Evolutionary conservation across 805 yeast genomes (phyloP).

Genomic region (Teunomyces panamensis): DNA sequence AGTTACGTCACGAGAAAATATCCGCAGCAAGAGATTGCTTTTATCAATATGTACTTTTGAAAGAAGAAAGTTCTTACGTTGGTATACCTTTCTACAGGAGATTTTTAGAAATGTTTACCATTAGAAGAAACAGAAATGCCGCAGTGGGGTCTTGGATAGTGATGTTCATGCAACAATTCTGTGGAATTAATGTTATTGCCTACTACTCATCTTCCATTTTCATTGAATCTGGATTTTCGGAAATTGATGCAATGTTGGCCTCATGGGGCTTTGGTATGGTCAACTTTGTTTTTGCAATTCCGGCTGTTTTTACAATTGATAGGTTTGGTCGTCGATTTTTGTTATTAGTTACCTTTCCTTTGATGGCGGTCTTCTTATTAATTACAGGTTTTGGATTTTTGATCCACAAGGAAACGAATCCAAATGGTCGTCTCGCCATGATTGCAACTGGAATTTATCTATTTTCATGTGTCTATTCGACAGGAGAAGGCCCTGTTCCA

Average conservation of each 20-base stretch:
- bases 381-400: constrained; percentile 71
- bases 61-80: constrained; percentile 57
- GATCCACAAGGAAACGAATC: constrained; percentile 45
- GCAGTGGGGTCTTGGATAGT: constrained; percentile 76
- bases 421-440: constrained; percentile 59
- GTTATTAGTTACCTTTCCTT: constrained; percentile 58
- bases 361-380: constrained; percentile 58
- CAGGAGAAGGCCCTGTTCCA: constrained; percentile 89
- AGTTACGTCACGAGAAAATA: constrained; percentile 45
- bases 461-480: constrained; percentile 70
- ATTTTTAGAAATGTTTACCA: constrained; percentile 56
- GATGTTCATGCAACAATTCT: constrained; percentile 89
- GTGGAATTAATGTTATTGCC: constrained; percentile 87
- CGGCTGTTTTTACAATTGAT: constrained; percentile 80
- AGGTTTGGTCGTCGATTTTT: constrained; percentile 68
- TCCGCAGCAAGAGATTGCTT: constrained; percentile 67
- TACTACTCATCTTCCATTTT: constrained; percentile 81
- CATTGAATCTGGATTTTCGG: constrained; percentile 60
- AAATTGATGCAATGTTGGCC: constrained; percentile 64
- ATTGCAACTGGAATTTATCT: constrained; percentile 73
- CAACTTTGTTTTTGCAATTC: constrained; percentile 76
- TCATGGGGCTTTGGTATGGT: constrained; percentile 86
- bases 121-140: constrained; percentile 82
- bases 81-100: constrained; percentile 44
- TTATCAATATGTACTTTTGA: constrained; percentile 53